Evolutionary conservation across 768 basidiomycete species (phyloP).

Genomic region (Astraeus odoratus): DNA sequence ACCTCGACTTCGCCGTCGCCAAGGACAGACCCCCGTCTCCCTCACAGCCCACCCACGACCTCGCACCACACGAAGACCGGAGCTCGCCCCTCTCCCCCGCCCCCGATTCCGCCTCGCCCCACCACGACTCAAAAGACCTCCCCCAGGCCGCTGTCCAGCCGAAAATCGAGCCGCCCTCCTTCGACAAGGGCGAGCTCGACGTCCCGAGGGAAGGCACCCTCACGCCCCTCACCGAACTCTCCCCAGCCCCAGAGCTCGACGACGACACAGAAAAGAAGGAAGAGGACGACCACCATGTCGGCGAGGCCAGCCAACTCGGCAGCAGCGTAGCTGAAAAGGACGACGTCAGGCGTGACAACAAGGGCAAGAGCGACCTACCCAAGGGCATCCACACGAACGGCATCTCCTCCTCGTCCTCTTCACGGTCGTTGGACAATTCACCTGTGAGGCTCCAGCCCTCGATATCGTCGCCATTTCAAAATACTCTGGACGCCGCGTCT

Average conservation of each 20-base stretch:
- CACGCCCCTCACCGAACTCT: conserved; percentile 73
- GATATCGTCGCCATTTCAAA: conserved; percentile 14
- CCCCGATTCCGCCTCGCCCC: conserved; percentile 38
- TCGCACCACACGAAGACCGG: conserved; percentile 30
- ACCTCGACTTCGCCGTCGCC: conserved; percentile 6
- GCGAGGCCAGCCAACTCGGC: conserved; percentile 6
- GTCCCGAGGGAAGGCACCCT: conserved; percentile 40
- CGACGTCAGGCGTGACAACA: conserved; percentile 8
- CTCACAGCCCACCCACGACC: conserved; percentile 10
- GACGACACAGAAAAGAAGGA: conserved; percentile 29
- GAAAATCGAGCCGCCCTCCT: conserved; percentile 8
- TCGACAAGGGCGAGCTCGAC: conserved; percentile 28
- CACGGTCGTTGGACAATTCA: conserved; percentile 12
- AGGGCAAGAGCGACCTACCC: conserved; percentile 9
- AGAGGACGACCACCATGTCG: conserved; percentile 30
- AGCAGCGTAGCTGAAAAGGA: conserved; percentile 10
- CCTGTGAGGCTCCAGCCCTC: conserved; percentile 18
- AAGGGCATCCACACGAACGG: conserved; percentile 17
- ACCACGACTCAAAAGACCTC: conserved; percentile 16
- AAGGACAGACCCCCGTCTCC: conserved; percentile 11
- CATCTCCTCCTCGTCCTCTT: conserved; percentile 10
- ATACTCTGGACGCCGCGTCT: conserved; percentile 10
- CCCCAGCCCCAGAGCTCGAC: conserved; percentile 56
- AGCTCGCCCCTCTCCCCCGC: conserved; percentile 54
- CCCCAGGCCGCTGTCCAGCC: conserved; percentile 15